Base-by-base conservation (phyloP, 495 filamentous ascomycete species). In the Bacidia rubella region DNA sequence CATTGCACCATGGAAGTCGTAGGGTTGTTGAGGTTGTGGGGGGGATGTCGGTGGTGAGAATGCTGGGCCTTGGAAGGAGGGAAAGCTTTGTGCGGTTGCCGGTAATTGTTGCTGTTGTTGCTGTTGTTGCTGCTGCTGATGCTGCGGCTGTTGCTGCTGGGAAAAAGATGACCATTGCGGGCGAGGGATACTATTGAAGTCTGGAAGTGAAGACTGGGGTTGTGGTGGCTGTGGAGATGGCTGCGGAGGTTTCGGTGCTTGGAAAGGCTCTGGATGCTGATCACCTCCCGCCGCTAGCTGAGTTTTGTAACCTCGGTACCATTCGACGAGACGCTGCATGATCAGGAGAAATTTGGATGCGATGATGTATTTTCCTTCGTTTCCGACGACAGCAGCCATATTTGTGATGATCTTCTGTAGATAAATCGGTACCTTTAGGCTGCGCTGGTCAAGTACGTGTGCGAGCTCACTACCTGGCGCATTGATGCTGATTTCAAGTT, bases 301-400 rank as follows among this genome's bases (percentile, higher is more conserved):
- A 4, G 24, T 35, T 3, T 38, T 21, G 32, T 50, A 50, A 22
- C 15, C 38, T 54, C 72, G 63, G 59, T 87, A 93, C 82, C 85
- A 88, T 2, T 74, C 77, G 25, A 78, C 77, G 4, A 97, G 65
- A 75, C 89, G 81, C 26, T 72, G 67, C 21, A 94, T 65, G 32
- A 95, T 82, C 40, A 85, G 73, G 2, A 84, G 68, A 55, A 95
- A 92, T 60, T 89, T 95, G 38, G 74, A 70, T 2, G 86, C 77
- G 20, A 54, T 20, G n/a, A 47, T 35, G 23, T 54, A 39, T 21
- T 35, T 48, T 12, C 40, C 35, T 24, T 48, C 44, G 32, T 46
- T 40, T 2, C 44, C 52, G 10, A 45, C n/a, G 9, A 43, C 26
- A 25, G 52, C 38, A 25, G 59, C 62, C 5, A 63, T 49, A 27